Evolutionary conservation across 768 basidiomycete genomes (phyloP).

Genomic region (Lentinula guzmanii): DNA sequence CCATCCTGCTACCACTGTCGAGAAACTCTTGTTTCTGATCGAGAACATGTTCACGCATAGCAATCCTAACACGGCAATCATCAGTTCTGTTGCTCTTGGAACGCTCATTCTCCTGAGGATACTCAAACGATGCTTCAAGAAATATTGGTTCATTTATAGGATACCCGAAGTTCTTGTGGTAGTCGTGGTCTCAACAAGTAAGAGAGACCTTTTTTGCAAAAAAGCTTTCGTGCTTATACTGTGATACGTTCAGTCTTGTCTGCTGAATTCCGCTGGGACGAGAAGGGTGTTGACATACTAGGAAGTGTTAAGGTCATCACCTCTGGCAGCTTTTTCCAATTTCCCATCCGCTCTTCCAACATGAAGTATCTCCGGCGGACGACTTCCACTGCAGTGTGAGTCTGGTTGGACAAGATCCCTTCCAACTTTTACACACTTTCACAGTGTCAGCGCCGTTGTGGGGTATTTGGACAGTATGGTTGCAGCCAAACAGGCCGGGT

Average conservation of each 20-base stretch:
- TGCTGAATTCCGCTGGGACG: constrained; percentile 65
- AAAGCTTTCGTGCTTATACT: not conserved
- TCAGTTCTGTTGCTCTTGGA: constrained; percentile 69
- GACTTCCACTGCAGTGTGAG: constrained; percentile 78
- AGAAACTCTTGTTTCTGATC: constrained; percentile 74
- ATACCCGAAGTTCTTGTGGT: constrained; percentile 89
- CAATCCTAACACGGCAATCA: constrained; percentile 62
- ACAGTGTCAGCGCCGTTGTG: constrained; percentile 69
- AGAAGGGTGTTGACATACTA: constrained; percentile 76
- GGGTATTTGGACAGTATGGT: constrained; percentile 96
- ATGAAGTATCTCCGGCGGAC: constrained; percentile 68
- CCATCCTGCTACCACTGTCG: constrained; percentile 63
- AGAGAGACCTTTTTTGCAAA: constrained; percentile 16
- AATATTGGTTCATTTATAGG: constrained; percentile 66
- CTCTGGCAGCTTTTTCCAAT: constrained; percentile 57
- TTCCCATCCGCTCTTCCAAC: constrained; percentile 61
- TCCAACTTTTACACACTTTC: not conserved
- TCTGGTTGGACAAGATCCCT: not conserved
- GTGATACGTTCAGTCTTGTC: constrained; percentile 50
- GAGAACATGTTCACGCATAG: constrained; percentile 48
- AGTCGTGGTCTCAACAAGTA: constrained; percentile 79
- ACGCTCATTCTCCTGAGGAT: constrained; percentile 57
- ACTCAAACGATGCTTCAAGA: constrained; percentile 53
- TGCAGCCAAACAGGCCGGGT: constrained; percentile 88
- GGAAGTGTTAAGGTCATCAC: constrained; percentile 68